Base-by-base conservation (phyloP, 2,329 filamentous ascomycete species). In the Arthrobotrys pseudoclavata region DNA sequence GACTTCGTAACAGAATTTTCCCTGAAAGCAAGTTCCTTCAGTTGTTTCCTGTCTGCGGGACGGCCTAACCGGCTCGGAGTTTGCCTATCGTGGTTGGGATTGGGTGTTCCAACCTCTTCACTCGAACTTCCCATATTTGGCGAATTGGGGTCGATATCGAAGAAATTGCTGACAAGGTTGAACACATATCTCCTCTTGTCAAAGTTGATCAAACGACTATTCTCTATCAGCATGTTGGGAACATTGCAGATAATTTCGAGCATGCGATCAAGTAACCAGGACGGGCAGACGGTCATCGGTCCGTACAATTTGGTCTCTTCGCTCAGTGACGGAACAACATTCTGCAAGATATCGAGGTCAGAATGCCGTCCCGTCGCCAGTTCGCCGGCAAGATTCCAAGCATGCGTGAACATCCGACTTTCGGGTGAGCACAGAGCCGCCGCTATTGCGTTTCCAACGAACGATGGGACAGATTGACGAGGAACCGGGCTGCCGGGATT, bases 171-270 rank as follows among this genome's bases (percentile, higher is more conserved):
- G 60, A 82, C 80, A 37, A 82, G 80, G 53, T 82, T 82, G 64
- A 82, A 82, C 31, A 82, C 81, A 67, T 81, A 82, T 66, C 81
- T 80, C 20, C 81, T 79, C 77, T 82, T 82, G 68, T 82, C 81
- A 48, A 82, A 82, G 42, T 82, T 82, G 29, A 82, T 82, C 52
- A 82, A 74, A 50, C 81, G 81, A 34, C 81, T 81, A 40, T 82
- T 82, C 40, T 82, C 81, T 22, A 82, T 81, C 15, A 82, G 79
- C 81, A 82, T 82, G 55, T 82, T 82, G 10, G 81, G 81, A n/a
- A 82, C 81, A 48, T 81, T 81, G 63, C 81, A 82, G 53, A 82
- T 79, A 40, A 82, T 82, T 63, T 82, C 81, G 5, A 82, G 67
- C 69, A 82, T 79, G 12, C 81, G 77, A 66, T 82, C 81, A 26